Percentiles rank a stretch among this genome's conserved stretches.
Evolutionary conservation across 2,329 filamentous ascomycete genomes (phyloP).

Genomic region (Curvularia lunata): DNA sequence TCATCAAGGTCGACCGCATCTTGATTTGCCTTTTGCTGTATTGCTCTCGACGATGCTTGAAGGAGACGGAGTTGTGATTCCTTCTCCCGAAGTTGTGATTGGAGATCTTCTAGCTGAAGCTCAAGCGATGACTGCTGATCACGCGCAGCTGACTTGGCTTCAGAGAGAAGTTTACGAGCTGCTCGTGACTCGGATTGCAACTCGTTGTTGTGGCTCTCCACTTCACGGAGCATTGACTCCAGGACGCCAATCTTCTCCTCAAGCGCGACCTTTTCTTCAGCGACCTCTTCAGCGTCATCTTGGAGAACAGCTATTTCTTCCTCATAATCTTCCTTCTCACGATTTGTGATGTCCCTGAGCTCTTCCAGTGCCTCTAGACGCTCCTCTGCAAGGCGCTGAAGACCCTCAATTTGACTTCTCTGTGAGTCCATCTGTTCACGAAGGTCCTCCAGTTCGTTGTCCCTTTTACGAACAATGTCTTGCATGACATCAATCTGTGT

Average conservation of each 20-base stretch:
- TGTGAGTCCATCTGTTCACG: conserved; percentile 52
- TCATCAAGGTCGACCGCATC: conserved; percentile 44
- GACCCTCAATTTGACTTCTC: conserved; percentile 38
- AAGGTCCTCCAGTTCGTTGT: conserved; percentile 61
- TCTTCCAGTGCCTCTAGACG: conserved; percentile 58
- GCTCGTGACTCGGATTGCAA: conserved; percentile 53
- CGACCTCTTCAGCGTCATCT: conserved; percentile 51
- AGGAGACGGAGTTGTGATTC: conserved; percentile 34
- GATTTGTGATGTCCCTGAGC: conserved; percentile 55
- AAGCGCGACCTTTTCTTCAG: conserved; percentile 61
- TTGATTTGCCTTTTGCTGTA: conserved; percentile 38
- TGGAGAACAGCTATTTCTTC: conserved; percentile 61
- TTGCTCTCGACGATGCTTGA: conserved; percentile 39
- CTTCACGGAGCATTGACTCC: conserved; percentile 48
- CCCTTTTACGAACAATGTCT: conserved; percentile 52
- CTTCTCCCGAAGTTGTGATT: conserved; percentile 34
- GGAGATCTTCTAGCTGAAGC: conserved; percentile 59
- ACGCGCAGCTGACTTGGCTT: conserved; percentile 43
- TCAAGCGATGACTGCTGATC: conserved; percentile 48
- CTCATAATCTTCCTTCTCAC: conserved; percentile 59
- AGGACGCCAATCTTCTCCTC: conserved; percentile 61
- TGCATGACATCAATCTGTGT: conserved; percentile 52
- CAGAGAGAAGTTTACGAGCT: conserved; percentile 48
- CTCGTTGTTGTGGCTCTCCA: conserved; percentile 34
- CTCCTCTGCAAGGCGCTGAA: conserved; percentile 46